Conservation (phyloP, 2,329 filamentous ascomycete species). For the Talaromyces atroroseus region DNA sequence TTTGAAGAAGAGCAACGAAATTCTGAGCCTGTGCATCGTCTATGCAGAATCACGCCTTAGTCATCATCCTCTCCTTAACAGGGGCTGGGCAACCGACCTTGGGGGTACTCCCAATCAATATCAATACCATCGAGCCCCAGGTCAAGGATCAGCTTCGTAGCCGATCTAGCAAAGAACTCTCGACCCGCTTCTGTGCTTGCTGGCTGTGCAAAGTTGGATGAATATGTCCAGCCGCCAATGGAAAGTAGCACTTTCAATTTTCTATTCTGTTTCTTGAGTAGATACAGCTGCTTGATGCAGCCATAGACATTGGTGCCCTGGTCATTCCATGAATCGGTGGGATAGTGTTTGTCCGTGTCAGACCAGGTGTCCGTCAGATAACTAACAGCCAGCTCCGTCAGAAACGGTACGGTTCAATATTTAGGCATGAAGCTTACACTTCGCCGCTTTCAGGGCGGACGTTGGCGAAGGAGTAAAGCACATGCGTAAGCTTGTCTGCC, state of each 20-base stretch:
- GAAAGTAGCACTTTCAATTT: conserved; percentile 74
- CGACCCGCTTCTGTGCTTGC: conserved; percentile 59
- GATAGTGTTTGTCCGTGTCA: conserved; percentile 64
- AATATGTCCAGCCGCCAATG: conserved; percentile 77
- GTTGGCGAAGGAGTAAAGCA: conserved; percentile 87
- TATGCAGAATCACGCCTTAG: conserved; percentile 13
- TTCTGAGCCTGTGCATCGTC: conserved; percentile 40
- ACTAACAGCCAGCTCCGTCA: conserved; percentile 18
- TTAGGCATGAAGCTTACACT: conserved; percentile 50
- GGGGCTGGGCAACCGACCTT: not conserved
- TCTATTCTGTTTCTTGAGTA: conserved; percentile 69
- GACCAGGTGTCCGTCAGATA: conserved; percentile 62
- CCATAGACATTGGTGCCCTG: conserved; percentile 69
- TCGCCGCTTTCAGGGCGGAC: conserved; percentile 71
- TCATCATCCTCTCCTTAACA: not conserved
- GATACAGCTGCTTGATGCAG: conserved; percentile 68
- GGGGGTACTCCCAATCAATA: conserved; percentile 8
- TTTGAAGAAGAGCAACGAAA: conserved; percentile 39
- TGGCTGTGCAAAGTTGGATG: conserved; percentile 68
- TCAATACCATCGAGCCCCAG: conserved; percentile 60
- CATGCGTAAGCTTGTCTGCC: conserved; percentile 72
- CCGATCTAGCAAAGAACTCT: conserved; percentile 61
- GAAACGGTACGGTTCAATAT: not conserved
- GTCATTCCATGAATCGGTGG: conserved; percentile 63
- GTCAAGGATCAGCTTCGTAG: conserved; percentile 71